Evolutionary conservation across 495 filamentous ascomycete genomes (phyloP).

Genomic region (Mycothermus thermophilus): DNA sequence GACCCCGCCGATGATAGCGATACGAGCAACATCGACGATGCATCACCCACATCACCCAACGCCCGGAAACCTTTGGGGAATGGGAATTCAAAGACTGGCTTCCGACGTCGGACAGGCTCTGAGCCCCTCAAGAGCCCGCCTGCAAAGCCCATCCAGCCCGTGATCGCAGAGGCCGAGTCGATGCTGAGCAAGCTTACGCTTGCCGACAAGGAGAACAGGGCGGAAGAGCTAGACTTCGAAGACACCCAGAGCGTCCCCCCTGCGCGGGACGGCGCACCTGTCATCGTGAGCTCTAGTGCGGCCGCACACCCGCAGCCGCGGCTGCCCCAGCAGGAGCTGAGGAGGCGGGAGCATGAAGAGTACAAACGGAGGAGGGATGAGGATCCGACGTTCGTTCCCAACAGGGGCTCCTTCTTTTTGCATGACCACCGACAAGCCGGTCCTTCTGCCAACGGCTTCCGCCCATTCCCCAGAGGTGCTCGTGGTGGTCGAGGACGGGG

Average conservation of each 20-base stretch:
- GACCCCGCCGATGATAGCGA: constrained; percentile 72
- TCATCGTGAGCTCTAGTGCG: constrained; percentile 33
- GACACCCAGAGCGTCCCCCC: constrained; percentile 28
- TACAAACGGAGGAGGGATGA: constrained; percentile 74
- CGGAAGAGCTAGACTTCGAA: constrained; percentile 53
- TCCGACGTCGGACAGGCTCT: constrained; percentile 23
- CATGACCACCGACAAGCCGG: constrained; percentile 79
- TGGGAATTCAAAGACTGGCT: constrained; percentile 28
- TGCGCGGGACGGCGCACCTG: constrained; percentile 25
- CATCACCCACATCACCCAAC: constrained; percentile 36
- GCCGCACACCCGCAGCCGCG: constrained; percentile 18
- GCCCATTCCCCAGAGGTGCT: constrained; percentile 50
- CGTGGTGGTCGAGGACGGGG: constrained; percentile 36
- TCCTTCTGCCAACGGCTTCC: constrained; percentile 59
- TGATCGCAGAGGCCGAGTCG: constrained; percentile 57
- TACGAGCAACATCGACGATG: constrained; percentile 50
- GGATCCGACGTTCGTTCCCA: constrained; percentile 90
- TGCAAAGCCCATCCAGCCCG: constrained; percentile 24
- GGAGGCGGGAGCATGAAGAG: constrained; percentile 79
- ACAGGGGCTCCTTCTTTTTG: constrained; percentile 90
- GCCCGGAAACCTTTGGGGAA: constrained; percentile 22
- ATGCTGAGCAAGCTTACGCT: constrained; percentile 79
- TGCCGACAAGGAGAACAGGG: constrained; percentile 39
- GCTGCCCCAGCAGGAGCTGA: constrained; percentile 48
- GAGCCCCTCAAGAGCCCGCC: constrained; percentile 21